Evolutionary conservation across 2,329 filamentous ascomycete genomes (phyloP), one percentile per base, ranked within the genome.

Genomic region (Blastomyces parvus): DNA sequence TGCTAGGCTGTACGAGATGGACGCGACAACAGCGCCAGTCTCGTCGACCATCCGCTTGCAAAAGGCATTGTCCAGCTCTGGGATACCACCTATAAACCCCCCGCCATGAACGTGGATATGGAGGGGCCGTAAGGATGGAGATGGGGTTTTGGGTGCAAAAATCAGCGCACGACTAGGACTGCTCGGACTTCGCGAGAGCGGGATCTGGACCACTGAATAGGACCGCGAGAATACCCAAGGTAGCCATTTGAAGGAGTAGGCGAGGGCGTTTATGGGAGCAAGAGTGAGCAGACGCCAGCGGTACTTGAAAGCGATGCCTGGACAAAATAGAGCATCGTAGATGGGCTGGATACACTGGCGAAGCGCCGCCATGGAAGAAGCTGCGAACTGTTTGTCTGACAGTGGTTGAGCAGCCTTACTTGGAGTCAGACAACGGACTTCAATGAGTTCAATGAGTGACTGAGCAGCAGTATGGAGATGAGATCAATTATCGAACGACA

Each of bases 101-200:
- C 79, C 79, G 33, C 75, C 73, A 63, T 82, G 79, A 42, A 79
- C 73, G 61, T 80, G 73, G 53, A 81, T 69, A 64, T 81, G 79
- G 4, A 82, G 68, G 0, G 79, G 79, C 27, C 76, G 70, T 30
- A 63, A 55, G 13, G n/a, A 48, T 59, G 22, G 50, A 33, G 52
- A 52, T 19, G 63, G 22, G 9, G 30, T 19, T 38, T 58, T 19
- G 2, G 69, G 66, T n/a, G 72, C 69, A 67, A 77, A 79, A 19
- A 79, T 66, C 13, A 79, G 64, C 2, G 71, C 70, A 2, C 75
- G 73, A 2, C 75, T 59, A n/a, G 67, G 67, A 7, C 68, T 66
- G 1, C 64, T 67, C 0, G 66, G 59, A 6, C 64, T 64, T 42
- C 52, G 65, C 19, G 60, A 57, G 8, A 78, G 70, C 1, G 73